These are phyloP conservation scores for Blastocladiella britannica DNA, from an alignment of 192 early-diverging fungal genomes.

Conservation along the genomic window DNA sequence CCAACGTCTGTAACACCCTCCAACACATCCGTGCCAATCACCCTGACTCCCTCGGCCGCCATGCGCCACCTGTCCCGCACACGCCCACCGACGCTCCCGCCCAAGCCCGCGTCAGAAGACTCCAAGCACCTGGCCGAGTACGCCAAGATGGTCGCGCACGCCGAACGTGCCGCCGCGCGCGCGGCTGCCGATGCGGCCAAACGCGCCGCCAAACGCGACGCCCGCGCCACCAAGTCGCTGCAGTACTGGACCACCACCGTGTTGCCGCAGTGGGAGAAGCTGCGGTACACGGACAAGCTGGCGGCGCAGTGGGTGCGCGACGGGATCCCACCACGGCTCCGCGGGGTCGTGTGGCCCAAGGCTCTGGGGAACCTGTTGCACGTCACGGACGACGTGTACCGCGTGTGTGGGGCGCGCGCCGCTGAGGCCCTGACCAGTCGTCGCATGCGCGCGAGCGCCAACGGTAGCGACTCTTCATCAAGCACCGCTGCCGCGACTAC, in stretches of 20 bases:
- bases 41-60: background rate
- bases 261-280: background rate
- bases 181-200: background rate
- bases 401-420: background rate
- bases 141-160: background rate
- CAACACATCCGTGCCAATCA: too few relatives aligned
- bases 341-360: background rate
- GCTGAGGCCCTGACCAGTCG: background rate
- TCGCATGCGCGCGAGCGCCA: background rate
- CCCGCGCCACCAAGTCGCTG: background rate
- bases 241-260: background rate
- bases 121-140: background rate
- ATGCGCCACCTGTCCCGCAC: background rate
- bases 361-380: background rate
- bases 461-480: too few relatives aligned
- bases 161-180: background rate
- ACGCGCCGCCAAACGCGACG: background rate
- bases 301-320: background rate
- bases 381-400: background rate
- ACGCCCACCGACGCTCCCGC: background rate
- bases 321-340: background rate
- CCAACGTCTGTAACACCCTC: too few relatives aligned
- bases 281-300: background rate
- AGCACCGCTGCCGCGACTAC: background rate
- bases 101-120: background rate